Base-by-base conservation (phyloP, 1,284 basidiomycete genomes). In the Rhodotorula sp. region DNA sequence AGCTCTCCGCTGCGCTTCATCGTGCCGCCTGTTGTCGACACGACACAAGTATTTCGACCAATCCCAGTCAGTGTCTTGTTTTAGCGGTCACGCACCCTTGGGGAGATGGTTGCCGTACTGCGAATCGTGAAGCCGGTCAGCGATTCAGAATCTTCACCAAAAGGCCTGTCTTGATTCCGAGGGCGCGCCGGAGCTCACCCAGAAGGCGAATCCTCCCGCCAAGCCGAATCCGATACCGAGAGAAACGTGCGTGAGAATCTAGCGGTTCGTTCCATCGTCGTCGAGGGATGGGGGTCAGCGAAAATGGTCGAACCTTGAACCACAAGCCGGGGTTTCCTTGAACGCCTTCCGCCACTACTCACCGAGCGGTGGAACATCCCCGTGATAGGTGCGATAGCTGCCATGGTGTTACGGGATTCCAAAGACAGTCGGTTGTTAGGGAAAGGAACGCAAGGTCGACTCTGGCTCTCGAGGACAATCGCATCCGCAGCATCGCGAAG, bases 341-440 rank as follows among this genome's bases (percentile, higher is more conserved):
- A 5, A 38, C 34, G 34, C 38, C 38, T 10, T 14, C 38, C 38
- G 1, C 12, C 38, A 14, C 38, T 5, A 43, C 38, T 43, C 8
- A 67, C 66, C 0, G 50, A 48, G 55, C 71, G 71, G 8, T 50
- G 47, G n/a, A 73, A 60, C 38, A 52, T 57, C 28, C 72, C 72
- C 26, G 60, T 60, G 38, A 73, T 73, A 5, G 72, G 72, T 21
- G 66, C 66, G 60, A 73, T 70, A 10, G 61, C 63, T 14, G 38
- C 38, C 72, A 73, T 73, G n/a, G 12, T n/a, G 55, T 14, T 26
- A 14, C 38, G 38, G 38, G 38, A 43, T 43, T 43, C 10, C 5
- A 3, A 43, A 7, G 54, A 2, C 15, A 26, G 61, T 18, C 21
- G n/a, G 1, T 47, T 10, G 45, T 8, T 8, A 18, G 48, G 21